Evolutionary conservation across 345 rosid species (phyloP).

Genomic region (Hibiscus syriacus): DNA sequence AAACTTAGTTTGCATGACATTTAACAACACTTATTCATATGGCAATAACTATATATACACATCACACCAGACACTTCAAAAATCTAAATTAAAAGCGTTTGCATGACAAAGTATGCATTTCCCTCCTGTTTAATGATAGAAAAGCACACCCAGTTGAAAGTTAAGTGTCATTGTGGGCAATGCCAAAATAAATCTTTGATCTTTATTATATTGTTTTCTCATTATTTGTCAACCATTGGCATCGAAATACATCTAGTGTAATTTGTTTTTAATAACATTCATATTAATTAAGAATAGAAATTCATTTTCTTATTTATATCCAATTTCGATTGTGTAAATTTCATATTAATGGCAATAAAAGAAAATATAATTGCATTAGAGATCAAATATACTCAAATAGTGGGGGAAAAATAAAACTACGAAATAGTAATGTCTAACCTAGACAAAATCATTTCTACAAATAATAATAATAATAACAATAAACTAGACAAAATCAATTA

Average conservation of each 20-base stretch:
- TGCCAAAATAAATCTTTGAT: background rate
- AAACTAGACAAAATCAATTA: background rate
- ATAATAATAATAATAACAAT: no score
- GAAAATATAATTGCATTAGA: background rate
- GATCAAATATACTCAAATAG: background rate
- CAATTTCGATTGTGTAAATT: background rate
- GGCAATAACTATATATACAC: background rate
- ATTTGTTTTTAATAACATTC: background rate
- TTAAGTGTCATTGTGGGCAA: background rate
- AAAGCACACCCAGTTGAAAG: background rate
- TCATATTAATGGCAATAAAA: background rate
- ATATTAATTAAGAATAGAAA: background rate
- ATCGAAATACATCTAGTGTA: background rate
- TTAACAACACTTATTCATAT: background rate
- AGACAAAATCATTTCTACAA: background rate
- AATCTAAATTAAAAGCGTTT: background rate
- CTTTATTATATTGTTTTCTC: background rate
- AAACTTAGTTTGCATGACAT: background rate
- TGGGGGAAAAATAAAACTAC: background rate
- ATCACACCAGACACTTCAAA: background rate
- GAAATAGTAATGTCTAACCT: background rate
- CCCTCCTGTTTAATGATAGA: background rate
- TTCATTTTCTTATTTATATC: background rate
- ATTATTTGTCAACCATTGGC: background rate
- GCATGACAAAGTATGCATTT: background rate